phyloP scores from a whole-genome alignment of 345 rosid species.

The Eucalyptus tenuipes region DNA sequence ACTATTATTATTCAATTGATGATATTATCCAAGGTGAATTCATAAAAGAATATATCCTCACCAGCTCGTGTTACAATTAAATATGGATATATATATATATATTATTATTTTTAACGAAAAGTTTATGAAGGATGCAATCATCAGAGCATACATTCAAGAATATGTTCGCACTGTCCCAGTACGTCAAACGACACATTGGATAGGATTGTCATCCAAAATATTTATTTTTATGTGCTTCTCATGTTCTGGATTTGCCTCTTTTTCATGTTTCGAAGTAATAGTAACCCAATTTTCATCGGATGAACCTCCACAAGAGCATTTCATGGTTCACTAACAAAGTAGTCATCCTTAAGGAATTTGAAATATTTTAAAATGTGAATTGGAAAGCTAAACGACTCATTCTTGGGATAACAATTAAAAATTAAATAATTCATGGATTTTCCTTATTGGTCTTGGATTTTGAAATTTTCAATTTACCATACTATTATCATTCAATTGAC shows the following conservation, averaged over 20 bases:
- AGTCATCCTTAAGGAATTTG: background rate
- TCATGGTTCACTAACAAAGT: background rate
- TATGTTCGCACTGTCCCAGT: accelerated
- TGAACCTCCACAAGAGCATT: background rate
- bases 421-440: background rate
- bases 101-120: background rate
- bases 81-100: background rate
- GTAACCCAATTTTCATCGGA: background rate
- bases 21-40: background rate
- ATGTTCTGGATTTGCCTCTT: background rate
- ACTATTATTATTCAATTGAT: background rate
- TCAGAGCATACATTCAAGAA: background rate
- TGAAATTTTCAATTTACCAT: background rate
- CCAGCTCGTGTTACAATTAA: background rate
- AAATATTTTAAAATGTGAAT: background rate
- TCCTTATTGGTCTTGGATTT: background rate
- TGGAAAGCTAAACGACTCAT: background rate
- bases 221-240: background rate
- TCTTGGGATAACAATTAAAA: background rate
- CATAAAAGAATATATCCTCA: background rate
- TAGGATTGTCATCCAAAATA: background rate
- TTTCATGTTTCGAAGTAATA: background rate
- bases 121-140: background rate
- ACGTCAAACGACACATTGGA: background rate
- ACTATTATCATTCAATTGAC: background rate